These are phyloP conservation scores for Trichoderma guizhouense DNA, from an alignment of 2,329 filamentous ascomycete genomes.

Conservation along the genomic window DNA sequence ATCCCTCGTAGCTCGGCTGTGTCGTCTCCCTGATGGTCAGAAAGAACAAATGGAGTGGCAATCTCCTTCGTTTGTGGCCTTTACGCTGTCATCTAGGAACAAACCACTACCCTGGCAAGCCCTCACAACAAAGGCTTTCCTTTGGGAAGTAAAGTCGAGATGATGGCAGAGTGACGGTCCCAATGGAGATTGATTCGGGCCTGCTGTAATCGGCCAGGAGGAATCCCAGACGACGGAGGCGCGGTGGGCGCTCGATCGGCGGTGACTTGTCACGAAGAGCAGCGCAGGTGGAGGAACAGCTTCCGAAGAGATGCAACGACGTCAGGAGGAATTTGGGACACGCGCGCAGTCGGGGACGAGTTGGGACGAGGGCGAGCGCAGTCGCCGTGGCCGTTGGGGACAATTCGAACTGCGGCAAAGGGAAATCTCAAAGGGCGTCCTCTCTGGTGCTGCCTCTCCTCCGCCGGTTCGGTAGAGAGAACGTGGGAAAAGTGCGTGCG, in stretches of 20 bases:
- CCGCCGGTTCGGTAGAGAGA: not conserved
- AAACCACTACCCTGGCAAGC: not conserved
- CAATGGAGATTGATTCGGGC: not conserved
- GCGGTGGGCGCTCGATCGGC: not conserved
- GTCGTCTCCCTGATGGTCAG: not conserved
- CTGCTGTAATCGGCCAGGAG: not conserved
- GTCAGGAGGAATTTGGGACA: constrained; percentile 8
- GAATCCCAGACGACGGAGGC: not conserved
- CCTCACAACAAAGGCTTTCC: not conserved
- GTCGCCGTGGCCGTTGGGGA: not conserved
- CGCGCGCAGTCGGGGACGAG: not conserved
- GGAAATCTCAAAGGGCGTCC: not conserved
- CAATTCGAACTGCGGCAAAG: not conserved
- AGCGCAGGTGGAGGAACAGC: not conserved
- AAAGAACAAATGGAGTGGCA: not conserved
- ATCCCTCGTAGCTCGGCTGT: not conserved
- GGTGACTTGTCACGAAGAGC: not conserved
- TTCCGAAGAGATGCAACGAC: not conserved
- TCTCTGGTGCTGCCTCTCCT: not conserved
- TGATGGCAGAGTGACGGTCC: not conserved
- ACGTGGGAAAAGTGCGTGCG: not conserved
- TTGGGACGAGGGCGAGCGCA: not conserved
- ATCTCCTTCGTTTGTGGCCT: not conserved
- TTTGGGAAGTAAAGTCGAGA: not conserved
- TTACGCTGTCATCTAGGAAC: constrained; percentile 9